Base-by-base conservation (phyloP, 2,329 filamentous ascomycete species). In the Davidsoniella neocaledoniae region DNA sequence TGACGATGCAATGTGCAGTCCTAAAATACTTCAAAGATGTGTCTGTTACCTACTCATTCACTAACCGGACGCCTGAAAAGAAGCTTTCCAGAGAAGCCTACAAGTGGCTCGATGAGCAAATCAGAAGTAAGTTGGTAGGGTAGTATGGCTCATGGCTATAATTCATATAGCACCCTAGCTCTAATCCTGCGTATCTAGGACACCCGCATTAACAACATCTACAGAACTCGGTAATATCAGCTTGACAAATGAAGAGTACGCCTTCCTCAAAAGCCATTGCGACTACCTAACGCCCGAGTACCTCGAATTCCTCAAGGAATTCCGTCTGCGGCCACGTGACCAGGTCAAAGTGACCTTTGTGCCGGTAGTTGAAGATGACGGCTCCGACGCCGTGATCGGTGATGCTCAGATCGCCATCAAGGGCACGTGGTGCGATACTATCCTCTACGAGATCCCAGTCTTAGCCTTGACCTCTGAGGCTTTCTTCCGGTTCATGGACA, bases 1-100 rank as follows among this genome's bases (percentile, higher is more conserved):
- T 98, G 65, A 98, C 91, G 17, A 98, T 98, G 91, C 91, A 98
- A 81, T 94, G 85, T 62, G 87, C 87, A 54, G 82, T 96, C 56
- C 75, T 93, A 57, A 93, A 93, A 65, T 93, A 88, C 69, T 96
- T 94, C 64, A 82, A 82, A 33, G 73, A 88, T 52, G 69, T 79
- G 58, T 76, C 81, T 42, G 91, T 96, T 52, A 87, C 85, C 2
- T 98, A 96, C 62, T 79, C 83, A 53, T 95, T 93, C 67, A 96
- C 87, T 47, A 98, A 98, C 63, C 83, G 91, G 46, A 98, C 91
- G 1, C 86, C 86, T 6, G 79, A 94, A 54, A 94, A 95, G 78
- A 87, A 88, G 63, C 71, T 98, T 53, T 94, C 79, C 23, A 77
- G 86, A 57, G 74, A 73, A 51, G 91, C 86, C 29, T 94, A 86